Evolutionary conservation across 768 basidiomycete species (phyloP).

Genomic region (Rhodotorula paludigena): DNA sequence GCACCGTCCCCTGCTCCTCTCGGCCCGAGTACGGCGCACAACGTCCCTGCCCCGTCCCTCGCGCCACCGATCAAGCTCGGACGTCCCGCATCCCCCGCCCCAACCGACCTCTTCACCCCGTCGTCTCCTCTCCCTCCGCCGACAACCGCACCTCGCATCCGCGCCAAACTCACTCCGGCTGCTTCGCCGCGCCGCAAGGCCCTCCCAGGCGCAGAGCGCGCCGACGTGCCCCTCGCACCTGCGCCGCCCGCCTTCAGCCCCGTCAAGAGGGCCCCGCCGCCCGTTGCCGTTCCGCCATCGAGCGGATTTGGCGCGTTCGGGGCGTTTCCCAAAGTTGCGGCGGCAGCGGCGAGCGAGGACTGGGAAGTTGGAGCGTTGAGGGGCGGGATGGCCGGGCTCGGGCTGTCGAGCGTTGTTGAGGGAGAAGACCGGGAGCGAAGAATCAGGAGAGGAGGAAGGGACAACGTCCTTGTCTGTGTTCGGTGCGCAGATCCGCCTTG

Average conservation of each 20-base stretch:
- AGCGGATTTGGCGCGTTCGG: neutral
- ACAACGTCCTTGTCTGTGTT: slow-evolving; percentile 41
- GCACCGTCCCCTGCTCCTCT: neutral
- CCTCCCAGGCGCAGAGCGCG: slow-evolving; percentile 40
- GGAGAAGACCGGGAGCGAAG: neutral
- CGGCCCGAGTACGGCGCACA: slow-evolving; percentile 6
- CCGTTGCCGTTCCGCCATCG: neutral
- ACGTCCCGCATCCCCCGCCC: neutral
- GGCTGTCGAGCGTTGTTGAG: slow-evolving; percentile 2
- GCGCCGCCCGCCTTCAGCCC: neutral
- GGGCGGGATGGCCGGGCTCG: neutral
- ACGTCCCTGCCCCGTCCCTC: neutral
- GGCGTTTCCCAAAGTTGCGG: neutral
- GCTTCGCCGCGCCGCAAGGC: slow-evolving; percentile 35
- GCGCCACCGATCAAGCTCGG: neutral
- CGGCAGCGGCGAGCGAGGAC: neutral
- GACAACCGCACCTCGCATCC: slow-evolving; percentile 29
- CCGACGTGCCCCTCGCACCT: slow-evolving; percentile 27
- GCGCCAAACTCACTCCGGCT: slow-evolving; percentile 39
- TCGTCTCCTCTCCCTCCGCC: neutral
- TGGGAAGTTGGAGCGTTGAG: neutral
- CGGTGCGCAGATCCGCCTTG: neutral
- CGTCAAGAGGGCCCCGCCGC: slow-evolving; percentile 7
- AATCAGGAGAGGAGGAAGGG: slow-evolving; percentile 24
- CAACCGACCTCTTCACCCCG: neutral